A percentile compares a stretch with the other conserved stretches of the same genome.
phyloP scores from a whole-genome alignment of 768 basidiomycete species.

The Phylloporus arenicola region DNA sequence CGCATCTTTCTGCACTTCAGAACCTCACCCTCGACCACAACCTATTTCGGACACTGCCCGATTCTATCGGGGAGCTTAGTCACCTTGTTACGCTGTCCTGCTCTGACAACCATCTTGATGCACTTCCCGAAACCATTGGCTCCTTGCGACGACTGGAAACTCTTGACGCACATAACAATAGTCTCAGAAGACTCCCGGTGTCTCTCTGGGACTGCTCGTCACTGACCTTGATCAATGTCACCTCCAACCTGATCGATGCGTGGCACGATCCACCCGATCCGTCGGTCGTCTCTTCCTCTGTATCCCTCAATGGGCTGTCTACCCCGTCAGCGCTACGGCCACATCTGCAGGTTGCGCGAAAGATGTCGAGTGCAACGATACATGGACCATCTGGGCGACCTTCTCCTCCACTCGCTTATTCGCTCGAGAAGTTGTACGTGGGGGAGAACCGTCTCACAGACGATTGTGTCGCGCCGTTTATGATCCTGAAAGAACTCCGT shows the following conservation, averaged over 20 bases:
- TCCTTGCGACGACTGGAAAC: slow-evolving; percentile 64
- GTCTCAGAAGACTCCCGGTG: slow-evolving; percentile 66
- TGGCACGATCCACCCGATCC: slow-evolving; percentile 62
- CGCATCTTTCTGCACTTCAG: slow-evolving; percentile 66
- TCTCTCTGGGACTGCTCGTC: slow-evolving; percentile 81
- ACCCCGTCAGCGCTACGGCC: slow-evolving; percentile 12
- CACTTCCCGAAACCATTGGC: slow-evolving; percentile 73
- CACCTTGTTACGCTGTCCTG: slow-evolving; percentile 73
- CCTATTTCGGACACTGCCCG: slow-evolving; percentile 75
- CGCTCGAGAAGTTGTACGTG: slow-evolving; percentile 75
- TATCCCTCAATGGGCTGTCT: slow-evolving; percentile 17
- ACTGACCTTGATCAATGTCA: slow-evolving; percentile 72
- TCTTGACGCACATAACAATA: slow-evolving; percentile 91
- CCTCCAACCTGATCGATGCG: slow-evolving; percentile 74
- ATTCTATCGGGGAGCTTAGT: slow-evolving; percentile 70
- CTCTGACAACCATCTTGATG: slow-evolving; percentile 83
- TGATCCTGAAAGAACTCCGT: slow-evolving; percentile 67
- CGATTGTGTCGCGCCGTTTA: slow-evolving; percentile 69
- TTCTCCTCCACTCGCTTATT: slow-evolving; percentile 58
- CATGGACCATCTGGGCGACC: slow-evolving; percentile 26
- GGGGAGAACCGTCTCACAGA: slow-evolving; percentile 87
- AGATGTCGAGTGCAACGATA: slow-evolving; percentile 32
- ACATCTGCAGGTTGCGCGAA: slow-evolving; percentile 22
- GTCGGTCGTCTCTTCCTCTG: slow-evolving; percentile 21
- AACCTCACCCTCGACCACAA: slow-evolving; percentile 81